phyloP scores from a whole-genome alignment of 202 grass and related monocot genomes.

The Cymbopogon flexuosus region DNA sequence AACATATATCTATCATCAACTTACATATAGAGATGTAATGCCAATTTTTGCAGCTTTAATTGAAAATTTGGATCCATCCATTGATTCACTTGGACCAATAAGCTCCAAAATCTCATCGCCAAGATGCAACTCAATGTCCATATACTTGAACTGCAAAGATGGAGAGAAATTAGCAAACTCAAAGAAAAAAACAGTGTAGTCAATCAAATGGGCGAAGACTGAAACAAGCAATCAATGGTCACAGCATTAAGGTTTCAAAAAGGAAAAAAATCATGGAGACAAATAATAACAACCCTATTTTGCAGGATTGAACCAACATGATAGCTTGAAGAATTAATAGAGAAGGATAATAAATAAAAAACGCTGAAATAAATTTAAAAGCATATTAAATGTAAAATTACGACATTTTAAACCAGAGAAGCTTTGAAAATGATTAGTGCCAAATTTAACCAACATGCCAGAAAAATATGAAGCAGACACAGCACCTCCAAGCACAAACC shows the following conservation, averaged over 20 bases:
- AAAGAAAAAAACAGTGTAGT: neutral
- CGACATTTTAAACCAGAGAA: constrained; percentile 14
- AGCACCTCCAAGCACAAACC: constrained; percentile 38
- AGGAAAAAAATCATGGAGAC: neutral
- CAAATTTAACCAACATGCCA: constrained; percentile 1
- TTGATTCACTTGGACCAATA: constrained; percentile 31
- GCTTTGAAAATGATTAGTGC: constrained; percentile 10
- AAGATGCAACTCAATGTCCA: constrained; percentile 75
- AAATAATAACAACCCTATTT: neutral
- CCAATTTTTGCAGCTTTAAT: constrained; percentile 71
- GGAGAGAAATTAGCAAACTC: neutral
- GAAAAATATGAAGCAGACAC: neutral
- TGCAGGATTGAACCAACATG: neutral
- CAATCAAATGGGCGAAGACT: neutral
- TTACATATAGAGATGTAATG: constrained; percentile 87
- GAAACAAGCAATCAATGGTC: neutral
- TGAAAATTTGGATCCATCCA: constrained; percentile 57
- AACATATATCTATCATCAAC: constrained; percentile 39
- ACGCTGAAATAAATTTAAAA: neutral
- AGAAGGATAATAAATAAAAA: neutral
- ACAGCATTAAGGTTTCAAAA: neutral
- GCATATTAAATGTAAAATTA: neutral
- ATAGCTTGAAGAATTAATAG: constrained; percentile 10
- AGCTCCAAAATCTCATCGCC: constrained; percentile 71
- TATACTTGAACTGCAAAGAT: constrained; percentile 83